phyloP scores from a whole-genome alignment of 352 stramenopile species.

The Globisporangium yorkense region DNA sequence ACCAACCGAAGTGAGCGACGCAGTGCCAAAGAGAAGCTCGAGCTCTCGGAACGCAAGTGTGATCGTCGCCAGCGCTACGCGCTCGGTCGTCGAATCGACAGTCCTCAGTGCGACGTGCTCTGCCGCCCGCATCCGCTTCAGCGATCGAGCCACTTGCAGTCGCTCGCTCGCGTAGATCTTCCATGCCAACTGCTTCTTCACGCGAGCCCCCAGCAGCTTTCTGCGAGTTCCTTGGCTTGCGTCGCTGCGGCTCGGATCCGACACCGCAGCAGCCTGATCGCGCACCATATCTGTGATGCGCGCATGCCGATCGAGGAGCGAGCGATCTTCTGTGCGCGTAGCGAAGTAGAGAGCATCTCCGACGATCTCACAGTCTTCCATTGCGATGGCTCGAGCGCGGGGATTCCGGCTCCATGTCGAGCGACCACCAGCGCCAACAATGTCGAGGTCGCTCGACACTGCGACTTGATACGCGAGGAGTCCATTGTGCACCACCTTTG shows the following conservation, averaged over 20 bases:
- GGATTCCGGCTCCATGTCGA: conserved; percentile 16
- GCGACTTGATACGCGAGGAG: conserved; percentile 19
- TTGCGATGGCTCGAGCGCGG: conserved; percentile 20
- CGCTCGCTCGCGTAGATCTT: conserved; percentile 49
- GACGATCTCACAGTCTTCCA: conserved; percentile 5
- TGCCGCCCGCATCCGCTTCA: conserved; percentile 24
- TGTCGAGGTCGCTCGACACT: neutral
- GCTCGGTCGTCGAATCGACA: neutral
- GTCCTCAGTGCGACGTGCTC: conserved; percentile 4
- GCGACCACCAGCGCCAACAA: neutral
- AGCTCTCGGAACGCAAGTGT: conserved; percentile 5
- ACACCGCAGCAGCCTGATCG: neutral
- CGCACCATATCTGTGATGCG: neutral
- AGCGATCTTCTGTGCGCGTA: neutral
- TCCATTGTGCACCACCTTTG: conserved; percentile 10
- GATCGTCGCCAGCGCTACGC: conserved; percentile 1
- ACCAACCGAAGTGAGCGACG: neutral
- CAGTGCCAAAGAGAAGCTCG: conserved; percentile 7
- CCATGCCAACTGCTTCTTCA: conserved; percentile 47
- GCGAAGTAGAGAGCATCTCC: conserved; percentile 22
- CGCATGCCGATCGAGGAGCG: conserved; percentile 3
- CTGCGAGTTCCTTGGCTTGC: neutral
- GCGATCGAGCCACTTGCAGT: conserved; percentile 26
- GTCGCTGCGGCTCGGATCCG: neutral
- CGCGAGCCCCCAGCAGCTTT: conserved; percentile 1